Base-by-base conservation (phyloP, 495 filamentous ascomycete species). In the Parathielavia hyrcaniae region DNA sequence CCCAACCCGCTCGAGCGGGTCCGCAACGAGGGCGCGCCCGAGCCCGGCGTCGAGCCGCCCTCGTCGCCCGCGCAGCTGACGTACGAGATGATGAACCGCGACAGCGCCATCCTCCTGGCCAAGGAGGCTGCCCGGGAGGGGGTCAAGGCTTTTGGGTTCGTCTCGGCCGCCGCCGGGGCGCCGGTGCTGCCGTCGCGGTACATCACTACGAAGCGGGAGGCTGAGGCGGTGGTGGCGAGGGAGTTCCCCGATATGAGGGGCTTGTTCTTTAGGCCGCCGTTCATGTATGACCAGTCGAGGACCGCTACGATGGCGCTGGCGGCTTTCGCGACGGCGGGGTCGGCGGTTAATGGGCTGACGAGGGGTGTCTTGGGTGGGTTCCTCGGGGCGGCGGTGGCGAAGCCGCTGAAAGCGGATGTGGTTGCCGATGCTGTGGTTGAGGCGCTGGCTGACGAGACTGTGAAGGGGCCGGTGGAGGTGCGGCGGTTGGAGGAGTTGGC, bases 1-100 rank as follows among this genome's bases (percentile, higher is more conserved):
- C 76, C 83, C 63, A 89, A 93, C 72, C 87, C 85, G 12, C 74
- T 90, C 11, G 73, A 75, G 56, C 67, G 73, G 34, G 76, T 75
- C 38, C 84, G 79, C 6, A 81, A 26, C 19, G 30, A 44, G 14
- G 22, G 43, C 19, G 19, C 6, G 13, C 13, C 20, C 11, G 34
- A 12, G 23, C 26, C 4, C n/a, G 46, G 5, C 35, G 71, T 89
- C 50, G 71, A 79, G 63, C 77, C 83, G n/a, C 77, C 83, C 53
- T 85, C 88, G 67, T 73, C 72, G 35, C 79, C 83, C 65, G 83
- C 83, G 19, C 88, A 95, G 73, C 72, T 96, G 65, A 97, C 91
- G 38, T 98, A 98, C 76, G 93, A 98, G 79, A 81, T 90, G 61
- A 97, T 98, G 90, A 98, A 98, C 75, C 82, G 93, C 58, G 95